Evolutionary conservation across 148 eudicot species (phyloP).

Genomic region (Simmondsia chinensis): DNA sequence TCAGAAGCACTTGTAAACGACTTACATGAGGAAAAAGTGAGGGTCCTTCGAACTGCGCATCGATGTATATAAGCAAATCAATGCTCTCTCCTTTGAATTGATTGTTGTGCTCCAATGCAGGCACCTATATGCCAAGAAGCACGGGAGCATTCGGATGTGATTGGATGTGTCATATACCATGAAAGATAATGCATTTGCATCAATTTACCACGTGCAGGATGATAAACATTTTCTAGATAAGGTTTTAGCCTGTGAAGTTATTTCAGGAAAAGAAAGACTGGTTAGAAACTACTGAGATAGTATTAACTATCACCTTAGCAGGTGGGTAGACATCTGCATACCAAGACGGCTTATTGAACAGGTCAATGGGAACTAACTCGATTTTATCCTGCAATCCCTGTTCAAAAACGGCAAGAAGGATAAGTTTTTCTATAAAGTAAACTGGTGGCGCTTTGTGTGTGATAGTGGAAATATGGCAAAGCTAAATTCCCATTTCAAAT

Average conservation of each 20-base stretch:
- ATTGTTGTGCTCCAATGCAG: constrained; percentile 63
- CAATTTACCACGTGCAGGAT: neutral
- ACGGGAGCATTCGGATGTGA: neutral
- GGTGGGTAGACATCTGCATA: constrained; percentile 72
- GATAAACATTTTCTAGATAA: too few species aligned
- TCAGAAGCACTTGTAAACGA: neutral
- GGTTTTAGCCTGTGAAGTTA: too few species aligned
- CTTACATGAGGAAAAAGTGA: constrained; percentile 58
- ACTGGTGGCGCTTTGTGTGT: too few species aligned
- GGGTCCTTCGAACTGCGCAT: constrained; percentile 68
- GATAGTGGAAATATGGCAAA: too few species aligned
- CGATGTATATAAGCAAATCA: constrained; percentile 59
- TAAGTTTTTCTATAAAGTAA: too few species aligned
- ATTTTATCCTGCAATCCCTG: constrained; percentile 71
- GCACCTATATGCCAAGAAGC: constrained; percentile 30
- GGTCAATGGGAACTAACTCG: constrained; percentile 53
- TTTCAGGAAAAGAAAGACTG: neutral
- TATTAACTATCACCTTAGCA: constrained; percentile 35
- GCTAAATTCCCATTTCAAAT: too few species aligned
- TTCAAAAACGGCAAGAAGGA: too few species aligned
- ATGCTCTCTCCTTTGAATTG: constrained; percentile 62
- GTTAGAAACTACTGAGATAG: neutral
- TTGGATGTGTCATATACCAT: neutral
- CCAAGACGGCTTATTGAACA: constrained; percentile 55
- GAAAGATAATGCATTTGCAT: neutral